Evolutionary conservation across 1,139 yeast genomes (phyloP), one percentile per base, ranked within the genome.

Genomic region (Kodamaea ohmeri): DNA sequence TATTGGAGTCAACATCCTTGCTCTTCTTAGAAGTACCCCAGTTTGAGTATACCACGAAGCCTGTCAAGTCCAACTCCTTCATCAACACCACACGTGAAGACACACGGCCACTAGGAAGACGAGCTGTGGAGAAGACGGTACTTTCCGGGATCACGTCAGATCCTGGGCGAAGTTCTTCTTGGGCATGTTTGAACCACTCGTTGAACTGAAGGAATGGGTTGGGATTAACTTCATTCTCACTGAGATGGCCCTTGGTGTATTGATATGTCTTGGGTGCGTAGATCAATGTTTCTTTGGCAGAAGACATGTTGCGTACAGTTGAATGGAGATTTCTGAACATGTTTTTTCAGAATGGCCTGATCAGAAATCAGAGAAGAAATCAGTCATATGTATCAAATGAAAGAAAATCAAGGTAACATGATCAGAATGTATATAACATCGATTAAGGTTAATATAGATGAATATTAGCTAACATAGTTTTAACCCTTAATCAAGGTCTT

Each of bases 191-290:
- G 57, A 86, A 92, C 98, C 98, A 92, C 40, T 64, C 60, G 46
- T 81, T 76, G 65, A 90, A 92, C 59, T 87, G 96, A 15, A 63
- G 69, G 25, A 85, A 78, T 18, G 98, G 98, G 48, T 76, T 75
- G 4, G 55, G 32, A 18, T 58, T 60, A 11, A 90, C 63, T 13
- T 84, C 79, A 0, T 58, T 42, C 39, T 78, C 81, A 36, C 72
- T 69, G 39, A 92, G 65, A 14, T 76, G 71, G 31, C 71, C 78
- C 56, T 85, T 83, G 41, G 80, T 80, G 60, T 90, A 92, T 60
- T 92, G 97, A 51, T 85, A 86, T 0, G 97, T 88, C 48, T 83
- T 76, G 15, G 96, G 96, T 3, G 96, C 96, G 60, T 87, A 70
- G 36, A 71, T 66, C 33, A 67, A 55, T 21, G 39, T 37, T 20